Evolutionary conservation across 345 rosid genomes (phyloP), one percentile per base, ranked within the genome.

Genomic region (Eutrema heterophyllum): DNA sequence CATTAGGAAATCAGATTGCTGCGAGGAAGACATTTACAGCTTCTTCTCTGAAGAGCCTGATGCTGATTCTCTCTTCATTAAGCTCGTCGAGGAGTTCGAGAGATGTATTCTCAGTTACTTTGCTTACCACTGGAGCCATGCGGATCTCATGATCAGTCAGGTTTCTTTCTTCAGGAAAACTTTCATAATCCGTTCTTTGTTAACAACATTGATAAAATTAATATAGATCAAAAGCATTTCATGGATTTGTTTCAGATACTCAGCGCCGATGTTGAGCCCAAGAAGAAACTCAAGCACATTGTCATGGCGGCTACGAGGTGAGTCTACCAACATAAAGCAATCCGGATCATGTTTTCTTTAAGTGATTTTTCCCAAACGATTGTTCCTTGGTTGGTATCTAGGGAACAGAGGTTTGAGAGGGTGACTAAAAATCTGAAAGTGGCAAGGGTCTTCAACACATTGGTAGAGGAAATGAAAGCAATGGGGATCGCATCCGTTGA

Each of bases 381-480:
- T 68, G 74, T 52, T 52, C 49, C 24, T 68, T 68, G 61, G 48
- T 36, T 63, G 40, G 27, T 67, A 62, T 80, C 46, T 33, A 93
- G 97, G 71, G 86, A 93, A 76, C 96, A 87, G 75, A 84, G 98
- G 76, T 91, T 93, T 63, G 96, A 93, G 79, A 85, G 87, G 72
- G 82, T 89, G 71, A 86, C 87, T 13, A 91, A 89, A 78, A 83
- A 83, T 64, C 86, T 93, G 27, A 89, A 93, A 83, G 91, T 87
- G 55, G 88, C 96, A 38, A 83, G 97, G 76, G 84, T 88, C 2
- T 88, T 93, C 75, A 85, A 81, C 15, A 89, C 97, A 8, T 71
- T 91, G 56, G 92, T 91, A 49, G 97, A 93, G 83, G 94, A 93
- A 76, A 79, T 94, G 95, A 94, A 88, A 77, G 98, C 97, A 75